Evolutionary conservation across 192 early-diverging fungal species (phyloP), one percentile per base, ranked within the genome.

Genomic region (Dimargaris verticillata): DNA sequence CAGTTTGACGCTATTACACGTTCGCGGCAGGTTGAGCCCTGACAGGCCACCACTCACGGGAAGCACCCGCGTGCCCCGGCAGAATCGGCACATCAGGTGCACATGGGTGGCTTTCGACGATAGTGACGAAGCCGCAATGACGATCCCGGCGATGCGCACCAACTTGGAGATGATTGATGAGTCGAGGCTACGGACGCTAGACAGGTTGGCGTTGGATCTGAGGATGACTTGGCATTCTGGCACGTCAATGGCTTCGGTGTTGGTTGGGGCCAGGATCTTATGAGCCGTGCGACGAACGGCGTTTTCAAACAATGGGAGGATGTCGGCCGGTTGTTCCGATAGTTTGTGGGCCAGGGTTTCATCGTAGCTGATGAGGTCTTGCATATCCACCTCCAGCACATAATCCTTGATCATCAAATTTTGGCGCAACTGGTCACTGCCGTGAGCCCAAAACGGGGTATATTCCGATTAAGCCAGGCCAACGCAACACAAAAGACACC

Each of bases 71-170:
- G 81, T 83, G 70, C 88, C 76, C 44, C 88, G 79, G 70, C 96
- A 99, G 28, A 74, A 75, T 58, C 83, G 77, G 76, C 96, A 99
- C 79, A 86, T 85, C 62, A 96, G 76, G 25, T 90, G 86, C 22
- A 99, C 80, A 47, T 77, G 66, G 12, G 91, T 95, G 1, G 92
- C 95, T 68, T 93, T 90, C 20, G 90, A 91, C 12, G 81, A 74
- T 51, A 96, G 70, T 43, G 88, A 85, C 0, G 89, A 87, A 3
- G 93, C 91, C 7, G 86, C 86, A 60, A 99, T 97, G 29, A 96
- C 83, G 53, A 99, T 99, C 33, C 96, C 96, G 13, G 91, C 84
- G 58, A 99, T 80, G 45, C 91, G 87, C 60, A 99, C 89, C 25
- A 99, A 78, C 66, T 94, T 90, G 44, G 88, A 88, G 62, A 99